A percentile compares a stretch with the other conserved stretches of the same genome.
Evolutionary conservation across 495 filamentous ascomycete genomes (phyloP).

Genomic region (Collariella sp.): DNA sequence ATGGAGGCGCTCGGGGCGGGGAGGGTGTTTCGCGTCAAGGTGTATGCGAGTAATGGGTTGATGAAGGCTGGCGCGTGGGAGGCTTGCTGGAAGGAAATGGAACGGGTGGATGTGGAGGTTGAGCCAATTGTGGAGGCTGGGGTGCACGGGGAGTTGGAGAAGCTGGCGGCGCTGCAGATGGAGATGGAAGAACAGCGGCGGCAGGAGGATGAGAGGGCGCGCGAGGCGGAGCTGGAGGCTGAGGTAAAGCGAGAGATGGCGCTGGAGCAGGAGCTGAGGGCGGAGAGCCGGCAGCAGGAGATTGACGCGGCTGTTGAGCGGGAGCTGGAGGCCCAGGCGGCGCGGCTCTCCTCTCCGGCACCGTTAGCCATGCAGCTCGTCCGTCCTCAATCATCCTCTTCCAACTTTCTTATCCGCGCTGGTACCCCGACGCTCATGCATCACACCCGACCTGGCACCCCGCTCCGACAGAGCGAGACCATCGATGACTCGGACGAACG

Average conservation of each 20-base stretch:
- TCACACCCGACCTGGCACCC: constrained; percentile 4
- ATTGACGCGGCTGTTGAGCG: neutral
- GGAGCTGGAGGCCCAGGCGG: neutral
- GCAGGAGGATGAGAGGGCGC: constrained; percentile 21
- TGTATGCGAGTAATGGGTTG: constrained; percentile 88
- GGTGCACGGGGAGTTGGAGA: constrained; percentile 38
- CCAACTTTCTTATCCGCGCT: constrained; percentile 5
- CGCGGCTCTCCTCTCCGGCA: constrained; percentile 11
- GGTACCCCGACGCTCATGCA: constrained; percentile 2
- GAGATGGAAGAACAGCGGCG: constrained; percentile 28
- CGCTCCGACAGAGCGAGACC: constrained; percentile 6
- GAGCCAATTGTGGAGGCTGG: constrained; percentile 47
- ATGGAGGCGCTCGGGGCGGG: constrained; percentile 34
- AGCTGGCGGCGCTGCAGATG: constrained; percentile 27
- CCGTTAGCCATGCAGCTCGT: constrained; percentile 8
- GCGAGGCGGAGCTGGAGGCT: constrained; percentile 12
- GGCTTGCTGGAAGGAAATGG: constrained; percentile 94
- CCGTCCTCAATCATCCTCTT: constrained; percentile 9
- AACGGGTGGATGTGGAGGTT: constrained; percentile 89
- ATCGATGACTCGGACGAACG: constrained; percentile 26
- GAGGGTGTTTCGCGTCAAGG: constrained; percentile 72
- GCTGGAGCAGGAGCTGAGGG: constrained; percentile 22
- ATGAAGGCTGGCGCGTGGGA: constrained; percentile 90
- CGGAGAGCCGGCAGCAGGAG: constrained; percentile 9
- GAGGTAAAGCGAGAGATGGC: constrained; percentile 16